Base-by-base conservation (phyloP, 2,329 filamentous ascomycete species). In the Elsinoe arachidis region DNA sequence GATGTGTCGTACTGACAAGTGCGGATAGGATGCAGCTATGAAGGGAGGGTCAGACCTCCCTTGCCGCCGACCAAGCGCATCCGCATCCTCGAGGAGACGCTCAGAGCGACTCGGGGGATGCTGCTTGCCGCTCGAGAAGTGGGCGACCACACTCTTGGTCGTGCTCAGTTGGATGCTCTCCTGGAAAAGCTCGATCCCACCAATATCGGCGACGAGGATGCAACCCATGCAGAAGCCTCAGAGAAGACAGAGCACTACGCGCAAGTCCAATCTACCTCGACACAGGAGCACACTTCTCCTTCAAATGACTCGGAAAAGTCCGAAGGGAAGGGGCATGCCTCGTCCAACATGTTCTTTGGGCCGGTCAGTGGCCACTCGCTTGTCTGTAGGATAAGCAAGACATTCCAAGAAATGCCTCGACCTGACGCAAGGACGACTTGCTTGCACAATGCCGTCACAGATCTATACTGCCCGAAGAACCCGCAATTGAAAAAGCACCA, bases 61-160 rank as follows among this genome's bases (percentile, higher is more conserved):
- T 35, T 56, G 19, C 54, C 54, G 2, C 54, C 54, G 2, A 56
- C 54, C 6, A 23, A 37, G 15, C 39, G 54, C 3, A 56, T 56
- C 15, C 34, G 54, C 11, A 14, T 33, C 7, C 54, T 56, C 10
- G 54, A 56, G 17, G 54, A 56, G 14, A 49, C 43, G n/a, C 41
- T 56, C 5, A 23, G 54, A 19, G n/a, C 26, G 19, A 33, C 47
- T 11, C 21, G 54, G 4, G 12, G 23, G 1, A 10, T 43, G 9
- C 54, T 56, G 6, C 21, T 44, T 17, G 15, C 37, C 10, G 5
- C 17, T 12, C 23, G 23, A 33, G 11, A 46, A 19, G 35, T 7
- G 5, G 54, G 19, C 26, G 9, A 6, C 19, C 15, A 26, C n/a
- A 19, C 3, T 17, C 15, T 34, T 38, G 10, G 41, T 23, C 12